Base-by-base conservation (phyloP, 2,329 filamentous ascomycete species). In the Neophaeococcomyces aloes region DNA sequence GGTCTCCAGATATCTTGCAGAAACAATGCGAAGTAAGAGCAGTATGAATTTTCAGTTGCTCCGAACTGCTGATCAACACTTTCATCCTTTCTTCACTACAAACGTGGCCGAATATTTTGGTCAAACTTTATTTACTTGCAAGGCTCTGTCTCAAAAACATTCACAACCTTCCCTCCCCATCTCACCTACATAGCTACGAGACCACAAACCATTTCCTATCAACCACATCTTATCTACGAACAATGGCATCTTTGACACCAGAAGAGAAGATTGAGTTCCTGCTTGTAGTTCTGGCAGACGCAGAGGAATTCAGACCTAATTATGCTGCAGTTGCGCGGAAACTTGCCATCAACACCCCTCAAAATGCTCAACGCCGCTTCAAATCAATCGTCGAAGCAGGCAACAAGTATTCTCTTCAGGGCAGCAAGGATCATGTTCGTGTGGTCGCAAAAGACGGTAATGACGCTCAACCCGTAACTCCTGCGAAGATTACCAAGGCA, bases 231-330 rank as follows among this genome's bases (percentile, higher is more conserved):
- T 14, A 21, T 13, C 14, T 10, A 29, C 27, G 7, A n/a, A 14
- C 11, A 10, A 42, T 34, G 31, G 30, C 39, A 29, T 35, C 39
- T 3, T 21, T 41, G 17, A 7, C 39, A 14, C 13, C 21, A n/a
- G 39, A 42, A 18, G 39, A 42, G 14, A 34, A 42, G 19, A 13
- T 35, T 31, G 39, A 42, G 14, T 42, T 42, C 23, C 31, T 42
- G 2, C 30, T 42, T 25, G 18, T 29, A 3, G 15, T 42, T 19
- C 23, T 42, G 8, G 30, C 39, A 10, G 35, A 21, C 10, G 18
- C 18, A 7, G 10, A 17, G 7, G 39, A 42, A 29, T 42, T 42
- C 39, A 42, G 35, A 18, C 39, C 39, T 10, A 32, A 42, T 30
- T 42, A 35, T 29, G 18, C 30, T n/a, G 21, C n/a, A 4, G 18